Evolutionary conservation across 2,329 filamentous ascomycete species (phyloP), one percentile per base, ranked within the genome.

Genomic region (Ophiostoma quercus): DNA sequence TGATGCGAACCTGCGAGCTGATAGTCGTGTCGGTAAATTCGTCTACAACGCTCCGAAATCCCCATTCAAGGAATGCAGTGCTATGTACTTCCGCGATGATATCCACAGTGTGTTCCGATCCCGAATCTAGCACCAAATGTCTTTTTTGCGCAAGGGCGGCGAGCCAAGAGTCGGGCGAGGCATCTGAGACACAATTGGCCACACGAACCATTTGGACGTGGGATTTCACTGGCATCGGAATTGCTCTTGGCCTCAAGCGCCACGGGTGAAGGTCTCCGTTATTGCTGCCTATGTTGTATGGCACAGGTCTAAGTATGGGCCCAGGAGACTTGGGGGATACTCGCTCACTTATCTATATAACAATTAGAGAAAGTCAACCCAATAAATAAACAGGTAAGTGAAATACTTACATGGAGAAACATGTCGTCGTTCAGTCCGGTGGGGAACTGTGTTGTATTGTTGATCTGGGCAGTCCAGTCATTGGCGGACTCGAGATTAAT

Each of bases 251-350:
- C 9, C 75, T 74, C 2, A 82, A 71, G 37, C 76, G 73, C 80
- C 80, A 82, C 0, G 79, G 79, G 0, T 77, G 67, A 5, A 81
- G 75, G 43, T 81, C 79, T 0, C 80, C 80, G 71, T 80, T 80
- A 32, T 77, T 39, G 0, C 78, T 79, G 37, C 72, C 76, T 65
- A 80, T 75, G 2, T 74, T 73, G 71, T 79, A 79, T 1, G 70
- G 57, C 1, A 75, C 70, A 1, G 77, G 75, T 1, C 34, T 72
- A 1, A 74, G 67, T 1, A 66, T 1, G 2, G 69, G 34, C 1
- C 29, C 19, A 0, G 43, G 9, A 14, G 63, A 11, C 3, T 51
- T 51, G 0, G 71, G 68, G 25, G 68, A 29, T 4, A 75, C 67
- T 12, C 75, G 73, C 54, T 76, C 75, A 66, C 70, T 74, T 65